A percentile compares a stretch with the other conserved stretches of the same genome.
Evolutionary conservation across 805 yeast species (phyloP).

Genomic region (Cyberlindnera mycetangii): DNA sequence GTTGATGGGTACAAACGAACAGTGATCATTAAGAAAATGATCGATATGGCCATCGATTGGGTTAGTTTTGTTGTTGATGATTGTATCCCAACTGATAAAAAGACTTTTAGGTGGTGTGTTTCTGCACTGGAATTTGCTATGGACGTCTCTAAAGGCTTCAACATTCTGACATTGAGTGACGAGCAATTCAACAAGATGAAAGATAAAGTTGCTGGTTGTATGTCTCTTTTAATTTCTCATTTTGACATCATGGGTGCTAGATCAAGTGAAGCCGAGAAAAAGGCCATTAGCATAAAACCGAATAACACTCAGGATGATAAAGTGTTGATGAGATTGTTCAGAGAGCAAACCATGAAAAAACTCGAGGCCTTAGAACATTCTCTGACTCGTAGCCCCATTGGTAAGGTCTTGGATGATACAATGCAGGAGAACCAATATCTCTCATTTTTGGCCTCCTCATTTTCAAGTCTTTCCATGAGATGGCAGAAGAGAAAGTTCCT

Average conservation of each 20-base stretch:
- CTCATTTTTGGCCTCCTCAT: slow-evolving; percentile 81
- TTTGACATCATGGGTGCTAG: slow-evolving; percentile 98
- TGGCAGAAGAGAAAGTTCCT: slow-evolving; percentile 96
- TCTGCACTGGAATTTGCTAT: slow-evolving; percentile 92
- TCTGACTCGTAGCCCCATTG: slow-evolving; percentile 47
- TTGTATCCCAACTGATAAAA: slow-evolving; percentile 87
- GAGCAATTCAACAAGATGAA: slow-evolving; percentile 71
- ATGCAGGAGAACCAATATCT: slow-evolving; percentile 86
- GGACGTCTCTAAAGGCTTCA: slow-evolving; percentile 89
- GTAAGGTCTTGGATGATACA: slow-evolving; percentile 84
- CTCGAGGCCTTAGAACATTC: slow-evolving; percentile 60
- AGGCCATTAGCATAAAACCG: slow-evolving; percentile 39
- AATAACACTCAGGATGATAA: slow-evolving; percentile 53
- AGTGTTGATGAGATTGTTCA: slow-evolving; percentile 51
- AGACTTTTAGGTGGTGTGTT: slow-evolving; percentile 95
- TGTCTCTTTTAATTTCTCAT: slow-evolving; percentile 90
- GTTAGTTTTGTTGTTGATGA: slow-evolving; percentile 90
- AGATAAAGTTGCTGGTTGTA: slow-evolving; percentile 87
- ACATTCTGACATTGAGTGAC: slow-evolving; percentile 75
- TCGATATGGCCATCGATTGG: slow-evolving; percentile 84
- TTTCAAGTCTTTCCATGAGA: slow-evolving; percentile 85
- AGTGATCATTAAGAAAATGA: slow-evolving; percentile 64
- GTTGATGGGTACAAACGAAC: slow-evolving; percentile 67
- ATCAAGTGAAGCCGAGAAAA: slow-evolving; percentile 59
- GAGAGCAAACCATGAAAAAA: slow-evolving; percentile 66